A percentile compares a stretch with the other conserved stretches of the same genome.
Conservation (phyloP, 306 rosid genomes). For the Glycyrrhiza uralensis region DNA sequence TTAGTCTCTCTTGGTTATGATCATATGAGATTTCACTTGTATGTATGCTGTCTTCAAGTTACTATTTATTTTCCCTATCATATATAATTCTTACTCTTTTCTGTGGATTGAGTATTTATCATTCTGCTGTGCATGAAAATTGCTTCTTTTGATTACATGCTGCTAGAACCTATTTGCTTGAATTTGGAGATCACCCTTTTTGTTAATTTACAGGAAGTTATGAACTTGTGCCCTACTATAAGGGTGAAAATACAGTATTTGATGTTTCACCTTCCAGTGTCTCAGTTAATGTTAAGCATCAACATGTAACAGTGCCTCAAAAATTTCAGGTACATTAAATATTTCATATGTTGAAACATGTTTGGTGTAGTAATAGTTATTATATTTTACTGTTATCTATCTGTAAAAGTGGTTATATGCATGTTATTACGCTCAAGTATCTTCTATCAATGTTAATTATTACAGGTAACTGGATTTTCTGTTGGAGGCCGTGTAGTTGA, state of each 20-base stretch:
- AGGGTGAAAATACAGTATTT: slow-evolving; percentile 95
- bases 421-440: slow-evolving; percentile 12
- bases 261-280: slow-evolving; percentile 86
- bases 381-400: background rate
- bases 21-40: slow-evolving; percentile 5
- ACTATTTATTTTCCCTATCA: background rate
- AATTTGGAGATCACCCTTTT: slow-evolving; percentile 23
- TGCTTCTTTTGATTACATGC: slow-evolving; percentile 25
- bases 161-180: slow-evolving; percentile 14
- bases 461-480: slow-evolving; percentile 96
- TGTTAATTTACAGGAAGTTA: slow-evolving; percentile 61
- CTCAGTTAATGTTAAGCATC: slow-evolving; percentile 73
- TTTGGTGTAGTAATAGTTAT: background rate
- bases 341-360: background rate
- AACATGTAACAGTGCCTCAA: slow-evolving; percentile 68
- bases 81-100: background rate
- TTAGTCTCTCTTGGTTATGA: slow-evolving; percentile 6
- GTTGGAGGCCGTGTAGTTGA: slow-evolving; percentile 93
- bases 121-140: slow-evolving; percentile 21
- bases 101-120: slow-evolving; percentile 9
- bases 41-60: background rate
- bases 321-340: slow-evolving; percentile 75
- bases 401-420: slow-evolving; percentile 2
- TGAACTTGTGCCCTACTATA: slow-evolving; percentile 88
- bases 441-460: slow-evolving; percentile 24